Percentiles rank a stretch among this genome's conserved stretches.
These are phyloP conservation scores for Penicillium macrosclerotiorum DNA, from an alignment of 495 filamentous ascomycete genomes.

Conservation along the genomic window DNA sequence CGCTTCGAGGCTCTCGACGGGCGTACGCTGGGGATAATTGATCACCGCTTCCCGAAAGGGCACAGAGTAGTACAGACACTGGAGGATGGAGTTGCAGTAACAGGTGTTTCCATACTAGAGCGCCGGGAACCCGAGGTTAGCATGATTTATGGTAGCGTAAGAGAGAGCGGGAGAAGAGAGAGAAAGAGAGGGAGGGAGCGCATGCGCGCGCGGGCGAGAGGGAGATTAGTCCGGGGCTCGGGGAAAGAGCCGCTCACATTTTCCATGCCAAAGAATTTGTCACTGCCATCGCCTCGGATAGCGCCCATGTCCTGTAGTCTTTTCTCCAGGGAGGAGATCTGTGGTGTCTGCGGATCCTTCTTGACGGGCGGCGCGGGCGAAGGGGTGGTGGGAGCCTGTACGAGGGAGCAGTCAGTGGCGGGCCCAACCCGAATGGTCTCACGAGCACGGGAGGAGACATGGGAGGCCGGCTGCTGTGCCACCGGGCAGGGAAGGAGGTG, in stretches of 20 bases:
- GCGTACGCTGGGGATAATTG: conserved; percentile 74
- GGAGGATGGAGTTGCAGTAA: conserved; percentile 97
- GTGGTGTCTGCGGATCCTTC: conserved; percentile 67
- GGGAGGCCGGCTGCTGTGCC: conserved; percentile 12
- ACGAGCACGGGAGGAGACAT: conserved; percentile 4
- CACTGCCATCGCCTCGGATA: conserved; percentile 81
- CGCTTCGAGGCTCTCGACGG: conserved; percentile 51
- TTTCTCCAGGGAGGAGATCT: conserved; percentile 79
- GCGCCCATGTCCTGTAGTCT: conserved; percentile 76
- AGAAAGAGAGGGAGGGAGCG: no score
- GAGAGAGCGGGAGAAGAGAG: no score
- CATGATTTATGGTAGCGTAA: no score
- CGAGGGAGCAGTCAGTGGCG: conserved; percentile 13
- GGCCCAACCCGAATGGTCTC: conserved; percentile 14
- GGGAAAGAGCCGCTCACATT: conserved; percentile 63
- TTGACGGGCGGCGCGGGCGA: conserved; percentile 51
- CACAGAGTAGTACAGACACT: conserved; percentile 93
- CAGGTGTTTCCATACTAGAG: conserved; percentile 93
- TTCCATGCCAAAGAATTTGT: conserved; percentile 98
- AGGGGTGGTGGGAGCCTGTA: conserved; percentile 43
- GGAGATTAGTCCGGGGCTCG: background rate
- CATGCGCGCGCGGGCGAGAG: no score
- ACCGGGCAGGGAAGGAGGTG: conserved; percentile 16
- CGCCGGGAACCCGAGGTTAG: no score
- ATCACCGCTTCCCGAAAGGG: conserved; percentile 94